Percentiles rank a stretch among this genome's conserved stretches.
Conservation (phyloP, 208 protist genomes). For the Willaertia magna region DNA sequence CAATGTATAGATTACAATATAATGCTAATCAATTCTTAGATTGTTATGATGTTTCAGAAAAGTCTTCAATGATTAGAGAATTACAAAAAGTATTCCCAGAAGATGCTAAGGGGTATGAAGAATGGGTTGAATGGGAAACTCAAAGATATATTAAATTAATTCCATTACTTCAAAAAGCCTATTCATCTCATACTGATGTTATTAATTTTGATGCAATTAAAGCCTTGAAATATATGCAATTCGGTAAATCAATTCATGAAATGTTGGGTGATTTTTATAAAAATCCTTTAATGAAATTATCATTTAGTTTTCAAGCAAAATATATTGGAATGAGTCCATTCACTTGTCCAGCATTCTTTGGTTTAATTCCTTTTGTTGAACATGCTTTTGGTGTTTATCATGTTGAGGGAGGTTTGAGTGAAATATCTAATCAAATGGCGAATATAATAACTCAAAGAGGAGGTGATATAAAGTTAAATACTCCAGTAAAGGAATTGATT, state of each 20-base stretch:
- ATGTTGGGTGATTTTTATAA: background rate
- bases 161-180: background rate
- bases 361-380: background rate
- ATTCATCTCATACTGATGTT: background rate
- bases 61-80: background rate
- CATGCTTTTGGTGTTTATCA: constrained; percentile 4
- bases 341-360: background rate
- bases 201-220: background rate
- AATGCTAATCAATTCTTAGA: background rate
- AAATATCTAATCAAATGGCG: background rate
- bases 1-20: constrained; percentile 3
- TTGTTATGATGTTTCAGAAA: background rate
- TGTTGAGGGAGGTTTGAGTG: background rate
- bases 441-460: background rate
- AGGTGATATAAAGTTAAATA: background rate
- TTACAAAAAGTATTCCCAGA: background rate
- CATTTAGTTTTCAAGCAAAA: background rate
- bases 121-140: background rate
- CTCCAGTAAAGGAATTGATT: background rate
- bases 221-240: background rate
- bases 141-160: background rate
- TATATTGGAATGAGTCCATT: constrained; percentile 1
- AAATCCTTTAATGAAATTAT: background rate
- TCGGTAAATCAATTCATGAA: background rate
- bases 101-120: background rate